Evolutionary conservation across 257 asterid species (phyloP).

Genomic region (Lithospermum erythrorhizon): DNA sequence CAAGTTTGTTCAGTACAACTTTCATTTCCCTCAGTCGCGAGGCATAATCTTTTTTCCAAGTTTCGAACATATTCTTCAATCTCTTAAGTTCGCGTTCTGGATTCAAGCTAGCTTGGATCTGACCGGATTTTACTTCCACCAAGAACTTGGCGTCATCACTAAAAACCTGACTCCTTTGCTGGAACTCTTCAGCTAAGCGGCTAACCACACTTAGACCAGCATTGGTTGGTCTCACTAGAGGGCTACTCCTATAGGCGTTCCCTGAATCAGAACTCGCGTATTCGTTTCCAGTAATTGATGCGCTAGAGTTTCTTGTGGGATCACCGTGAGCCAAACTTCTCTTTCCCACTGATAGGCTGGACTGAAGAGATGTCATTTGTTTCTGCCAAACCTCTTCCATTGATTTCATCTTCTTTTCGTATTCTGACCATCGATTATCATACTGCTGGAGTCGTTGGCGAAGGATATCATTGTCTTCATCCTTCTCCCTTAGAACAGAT

Average conservation of each 20-base stretch:
- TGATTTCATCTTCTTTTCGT: slow-evolving; percentile 88
- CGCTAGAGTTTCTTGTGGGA: slow-evolving; percentile 61
- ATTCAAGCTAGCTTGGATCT: slow-evolving; percentile 67
- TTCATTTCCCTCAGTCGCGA: slow-evolving; percentile 81
- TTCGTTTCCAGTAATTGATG: slow-evolving; percentile 50
- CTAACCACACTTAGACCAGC: slow-evolving; percentile 67
- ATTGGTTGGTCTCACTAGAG: slow-evolving; percentile 41
- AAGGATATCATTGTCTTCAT: slow-evolving; percentile 84
- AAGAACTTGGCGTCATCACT: slow-evolving; percentile 92
- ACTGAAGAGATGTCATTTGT: slow-evolving; percentile 94
- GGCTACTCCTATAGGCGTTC: slow-evolving; percentile 36
- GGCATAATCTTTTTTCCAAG: slow-evolving; percentile 93
- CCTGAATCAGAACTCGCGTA: slow-evolving; percentile 58
- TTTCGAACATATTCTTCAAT: slow-evolving; percentile 82
- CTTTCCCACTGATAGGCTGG: slow-evolving; percentile 87
- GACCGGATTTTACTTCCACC: slow-evolving; percentile 93
- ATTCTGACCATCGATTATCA: slow-evolving; percentile 93
- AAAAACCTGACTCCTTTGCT: slow-evolving; percentile 86
- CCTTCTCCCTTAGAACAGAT: slow-evolving; percentile 70
- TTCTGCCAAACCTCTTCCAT: slow-evolving; percentile 99
- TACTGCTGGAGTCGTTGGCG: slow-evolving; percentile 82
- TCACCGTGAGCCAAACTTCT: slow-evolving; percentile 74
- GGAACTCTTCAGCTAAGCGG: slow-evolving; percentile 88
- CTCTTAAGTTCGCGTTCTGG: slow-evolving; percentile 82
- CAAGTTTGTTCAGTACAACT: slow-evolving; percentile 72